Evolutionary conservation across 148 eudicot species (phyloP).

Genomic region (Cornus florida): DNA sequence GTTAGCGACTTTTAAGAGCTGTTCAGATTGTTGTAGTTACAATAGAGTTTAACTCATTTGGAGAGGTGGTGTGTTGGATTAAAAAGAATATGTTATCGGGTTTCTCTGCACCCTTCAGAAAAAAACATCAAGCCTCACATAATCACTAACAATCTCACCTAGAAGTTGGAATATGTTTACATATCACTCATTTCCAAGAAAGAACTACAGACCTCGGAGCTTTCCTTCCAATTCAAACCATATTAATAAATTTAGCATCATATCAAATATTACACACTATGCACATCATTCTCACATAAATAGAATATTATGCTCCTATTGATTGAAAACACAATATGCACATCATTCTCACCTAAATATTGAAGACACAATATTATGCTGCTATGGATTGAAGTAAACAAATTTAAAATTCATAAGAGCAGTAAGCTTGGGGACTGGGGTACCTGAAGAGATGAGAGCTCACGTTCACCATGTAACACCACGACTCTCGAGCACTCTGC

Average conservation of each 20-base stretch:
- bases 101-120: not conserved
- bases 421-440: not conserved
- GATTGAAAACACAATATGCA: not conserved
- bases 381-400: not conserved
- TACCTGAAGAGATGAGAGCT: conserved; percentile 75
- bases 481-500: conserved; percentile 69
- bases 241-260: not conserved
- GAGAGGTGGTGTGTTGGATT: not conserved
- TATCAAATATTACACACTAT: not conserved
- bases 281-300: not conserved
- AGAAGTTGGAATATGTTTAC: not conserved
- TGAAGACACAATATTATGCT: not conserved
- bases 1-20: not conserved
- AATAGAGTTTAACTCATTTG: not conserved
- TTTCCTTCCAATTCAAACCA: not conserved
- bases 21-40: not conserved
- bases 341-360: not conserved
- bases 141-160: not conserved
- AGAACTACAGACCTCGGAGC: not conserved
- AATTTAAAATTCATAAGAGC: not conserved
- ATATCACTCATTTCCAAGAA: not conserved
- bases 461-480: conserved; percentile 80
- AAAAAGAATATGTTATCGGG: not conserved
- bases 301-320: not conserved
- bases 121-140: not conserved